A percentile compares a stretch with the other conserved stretches of the same genome.
These are phyloP conservation scores for Silene noctiflora DNA, from an alignment of 179 eudicot genomes.

Conservation along the genomic window DNA sequence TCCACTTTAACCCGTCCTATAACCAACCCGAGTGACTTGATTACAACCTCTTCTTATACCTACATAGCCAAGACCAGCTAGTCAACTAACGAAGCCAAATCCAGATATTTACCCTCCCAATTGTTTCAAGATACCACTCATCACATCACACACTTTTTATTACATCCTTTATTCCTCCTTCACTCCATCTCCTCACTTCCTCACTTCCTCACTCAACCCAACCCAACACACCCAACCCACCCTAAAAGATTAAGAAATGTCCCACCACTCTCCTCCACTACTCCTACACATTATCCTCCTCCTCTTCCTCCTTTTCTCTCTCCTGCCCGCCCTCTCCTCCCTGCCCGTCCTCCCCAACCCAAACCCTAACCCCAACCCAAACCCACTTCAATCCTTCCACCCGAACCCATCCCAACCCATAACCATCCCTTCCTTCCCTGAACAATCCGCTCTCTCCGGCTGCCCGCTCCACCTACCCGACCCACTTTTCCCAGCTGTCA, in stretches of 20 bases:
- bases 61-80: no score
- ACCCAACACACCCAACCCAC: no score
- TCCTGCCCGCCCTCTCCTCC: conserved; percentile 24
- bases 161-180: not conserved
- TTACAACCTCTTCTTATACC: no score
- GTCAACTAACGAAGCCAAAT: no score
- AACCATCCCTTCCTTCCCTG: conserved; percentile 84
- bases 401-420: conserved; percentile 33
- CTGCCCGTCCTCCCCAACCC: conserved; percentile 43
- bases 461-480: conserved; percentile 65
- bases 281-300: conserved; percentile 15
- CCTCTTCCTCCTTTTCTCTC: conserved; percentile 16
- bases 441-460: conserved; percentile 55
- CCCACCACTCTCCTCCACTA: conserved; percentile 23
- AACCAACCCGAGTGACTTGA: no score
- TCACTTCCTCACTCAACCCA: not conserved
- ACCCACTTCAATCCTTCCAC: conserved; percentile 28
- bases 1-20: no score
- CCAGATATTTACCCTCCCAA: no score
- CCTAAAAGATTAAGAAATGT: conserved; percentile 8
- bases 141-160: not conserved
- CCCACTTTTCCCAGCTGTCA: conserved; percentile 48
- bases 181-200: not conserved
- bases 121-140: not conserved
- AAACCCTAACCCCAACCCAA: conserved; percentile 20